Percentiles rank a stretch among this genome's conserved stretches.
phyloP scores from a whole-genome alignment of 768 basidiomycete genomes.

The Candolleomyces aberdarensis region DNA sequence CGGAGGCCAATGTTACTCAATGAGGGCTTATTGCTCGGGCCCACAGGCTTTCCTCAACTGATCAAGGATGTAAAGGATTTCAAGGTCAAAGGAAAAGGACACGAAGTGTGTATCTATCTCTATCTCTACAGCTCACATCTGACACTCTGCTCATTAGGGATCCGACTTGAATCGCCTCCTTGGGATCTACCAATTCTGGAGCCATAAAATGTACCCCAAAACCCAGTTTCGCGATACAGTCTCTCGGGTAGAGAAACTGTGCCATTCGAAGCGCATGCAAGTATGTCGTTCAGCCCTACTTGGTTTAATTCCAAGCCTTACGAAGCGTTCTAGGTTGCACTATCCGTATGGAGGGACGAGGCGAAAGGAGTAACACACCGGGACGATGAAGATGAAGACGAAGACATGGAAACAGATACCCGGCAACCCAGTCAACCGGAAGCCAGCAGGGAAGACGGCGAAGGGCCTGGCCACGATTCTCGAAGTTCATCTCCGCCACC shows the following conservation, averaged over 20 bases:
- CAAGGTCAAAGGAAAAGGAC: constrained; percentile 83
- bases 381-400: constrained; percentile 17
- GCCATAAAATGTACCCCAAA: constrained; percentile 89
- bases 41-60: constrained; percentile 77
- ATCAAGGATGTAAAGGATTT: constrained; percentile 76
- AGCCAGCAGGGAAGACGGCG: not conserved
- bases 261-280: constrained; percentile 81
- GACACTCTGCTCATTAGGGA: constrained; percentile 40
- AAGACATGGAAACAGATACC: constrained; percentile 14
- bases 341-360: constrained; percentile 80
- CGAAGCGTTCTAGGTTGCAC: constrained; percentile 44
- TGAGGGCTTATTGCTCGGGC: constrained; percentile 68
- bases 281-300: constrained; percentile 40
- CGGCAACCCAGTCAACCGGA: constrained; percentile 4
- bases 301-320: not conserved
- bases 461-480: not conserved
- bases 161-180: constrained; percentile 78
- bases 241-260: constrained; percentile 81
- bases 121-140: not conserved
- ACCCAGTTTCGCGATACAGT: constrained; percentile 86
- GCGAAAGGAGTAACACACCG: constrained; percentile 33
- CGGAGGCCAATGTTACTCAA: constrained; percentile 62
- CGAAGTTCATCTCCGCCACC: constrained; percentile 14
- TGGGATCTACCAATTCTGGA: constrained; percentile 91
- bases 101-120: constrained; percentile 60